Base-by-base conservation (phyloP, 2,329 filamentous ascomycete genomes). In the Aspergillus floridensis region DNA sequence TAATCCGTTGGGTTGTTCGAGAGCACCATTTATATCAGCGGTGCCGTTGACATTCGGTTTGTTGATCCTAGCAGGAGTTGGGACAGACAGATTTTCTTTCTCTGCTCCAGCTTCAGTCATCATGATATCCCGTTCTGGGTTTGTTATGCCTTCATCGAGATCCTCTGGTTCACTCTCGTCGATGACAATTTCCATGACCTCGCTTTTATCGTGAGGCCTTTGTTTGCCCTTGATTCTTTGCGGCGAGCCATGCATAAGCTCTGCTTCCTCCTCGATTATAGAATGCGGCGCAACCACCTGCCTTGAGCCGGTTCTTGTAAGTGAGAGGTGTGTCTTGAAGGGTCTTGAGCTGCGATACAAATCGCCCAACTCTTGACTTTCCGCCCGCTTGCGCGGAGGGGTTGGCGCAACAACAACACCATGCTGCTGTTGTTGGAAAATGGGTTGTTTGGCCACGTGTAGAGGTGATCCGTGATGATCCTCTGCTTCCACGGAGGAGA, bases 301-400 rank as follows among this genome's bases (percentile, higher is more conserved):
- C 12, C 24, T 26, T 8, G 62, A 61, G 19, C 38, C 46, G 26
- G 31, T 61, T n/a, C 49, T 56, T 6, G 49, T 24, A 26, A 49
- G 12, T 5, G 53, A 47, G n/a, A n/a, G 4, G 26, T 44, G 29
- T 12, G 58, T 58, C n/a, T 44, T 54, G 2, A 51, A 35, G 2
- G 53, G 58, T 3, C 57, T 52, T 5, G 57, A 21, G 26, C 47
- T 59, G 35, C 53, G 47, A 4, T 67, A 64, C 11, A 64, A 70
- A 12, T 61, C 67, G 5, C 70, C 68, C 5, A 72, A 59, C 53
- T 72, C 70, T 56, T 71, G 65, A n/a, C 69, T 72, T 38, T 57
- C 61, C 44, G 64, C 52, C n/a, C 66, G 66, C 49, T 59, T 63
- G 21, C 38, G 59, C 22, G 57, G 52, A 11, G 58, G 60, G 2